phyloP scores from a whole-genome alignment of 306 rosid genomes.

The Medicago lupulina region DNA sequence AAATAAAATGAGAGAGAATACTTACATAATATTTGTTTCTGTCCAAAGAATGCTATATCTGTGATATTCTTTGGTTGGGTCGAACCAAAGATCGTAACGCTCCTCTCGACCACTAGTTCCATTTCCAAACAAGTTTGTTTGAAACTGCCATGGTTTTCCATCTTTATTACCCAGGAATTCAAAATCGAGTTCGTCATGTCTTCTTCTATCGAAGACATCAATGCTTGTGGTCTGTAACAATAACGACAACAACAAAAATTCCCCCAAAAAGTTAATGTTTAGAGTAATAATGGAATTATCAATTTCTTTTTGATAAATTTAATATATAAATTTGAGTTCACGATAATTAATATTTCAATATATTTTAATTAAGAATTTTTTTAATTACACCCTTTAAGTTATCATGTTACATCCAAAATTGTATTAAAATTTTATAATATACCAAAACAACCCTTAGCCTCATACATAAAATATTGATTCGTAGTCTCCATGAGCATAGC shows the following conservation, averaged over 20 bases:
- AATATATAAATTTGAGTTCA: conserved; percentile 6
- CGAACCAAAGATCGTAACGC: conserved; percentile 91
- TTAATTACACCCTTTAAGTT: not conserved
- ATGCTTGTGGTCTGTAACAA: conserved; percentile 78
- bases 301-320: not conserved
- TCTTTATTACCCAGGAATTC: conserved; percentile 83
- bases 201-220: conserved; percentile 72
- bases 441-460: too few relatives aligned
- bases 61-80: conserved; percentile 72
- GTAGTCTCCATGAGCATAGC: too few relatives aligned
- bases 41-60: conserved; percentile 97
- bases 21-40: conserved; percentile 64
- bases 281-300: too few relatives aligned
- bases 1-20: not conserved
- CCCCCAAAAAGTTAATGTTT: not conserved
- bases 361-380: not conserved
- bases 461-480: too few relatives aligned
- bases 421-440: too few relatives aligned
- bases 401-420: too few relatives aligned
- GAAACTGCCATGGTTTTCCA: conserved; percentile 95
- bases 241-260: too few relatives aligned
- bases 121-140: conserved; percentile 89
- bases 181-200: conserved; percentile 90
- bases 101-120: conserved; percentile 98
- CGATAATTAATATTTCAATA: not conserved